These are phyloP conservation scores for Larix sibirica DNA, from an alignment of 83 land plant species.

Conservation along the genomic window DNA sequence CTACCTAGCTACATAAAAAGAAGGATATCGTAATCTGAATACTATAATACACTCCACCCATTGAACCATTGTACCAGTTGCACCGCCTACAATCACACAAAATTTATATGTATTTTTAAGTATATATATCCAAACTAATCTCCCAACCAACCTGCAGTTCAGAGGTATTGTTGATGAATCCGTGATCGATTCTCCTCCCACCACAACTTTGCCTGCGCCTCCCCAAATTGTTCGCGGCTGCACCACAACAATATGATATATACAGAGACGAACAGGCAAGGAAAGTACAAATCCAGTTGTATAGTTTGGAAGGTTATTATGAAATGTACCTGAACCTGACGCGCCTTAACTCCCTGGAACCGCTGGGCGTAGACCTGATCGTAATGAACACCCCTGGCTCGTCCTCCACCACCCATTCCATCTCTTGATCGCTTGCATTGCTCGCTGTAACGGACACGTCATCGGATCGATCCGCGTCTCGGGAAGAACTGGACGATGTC, in stretches of 20 bases:
- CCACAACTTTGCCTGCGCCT: constrained; percentile 39
- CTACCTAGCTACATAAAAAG: no score
- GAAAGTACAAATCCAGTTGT: no score
- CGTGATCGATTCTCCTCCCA: constrained; percentile 61
- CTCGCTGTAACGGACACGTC: constrained; percentile 54
- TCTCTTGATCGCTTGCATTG: constrained; percentile 69
- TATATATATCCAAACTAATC: no score
- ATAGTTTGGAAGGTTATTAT: no score
- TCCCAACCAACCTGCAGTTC: no score
- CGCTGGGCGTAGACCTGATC: constrained; percentile 62
- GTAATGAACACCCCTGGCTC: constrained; percentile 97
- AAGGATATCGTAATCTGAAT: no score
- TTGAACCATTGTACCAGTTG: no score
- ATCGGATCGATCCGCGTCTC: constrained; percentile 66
- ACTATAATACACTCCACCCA: no score
- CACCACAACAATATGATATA: no score
- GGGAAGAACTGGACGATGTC: constrained; percentile 52
- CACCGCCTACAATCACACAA: no score
- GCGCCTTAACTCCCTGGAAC: constrained; percentile 78
- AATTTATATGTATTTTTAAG: no score
- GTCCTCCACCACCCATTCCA: constrained; percentile 92
- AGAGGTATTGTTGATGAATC: constrained; percentile 41
- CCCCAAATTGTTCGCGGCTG: constrained; percentile 59
- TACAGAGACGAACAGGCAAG: no score
- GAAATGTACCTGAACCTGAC: constrained; percentile 83